Conservation (phyloP, 805 yeast species). For the Tetrapisispora pingtungensis region DNA sequence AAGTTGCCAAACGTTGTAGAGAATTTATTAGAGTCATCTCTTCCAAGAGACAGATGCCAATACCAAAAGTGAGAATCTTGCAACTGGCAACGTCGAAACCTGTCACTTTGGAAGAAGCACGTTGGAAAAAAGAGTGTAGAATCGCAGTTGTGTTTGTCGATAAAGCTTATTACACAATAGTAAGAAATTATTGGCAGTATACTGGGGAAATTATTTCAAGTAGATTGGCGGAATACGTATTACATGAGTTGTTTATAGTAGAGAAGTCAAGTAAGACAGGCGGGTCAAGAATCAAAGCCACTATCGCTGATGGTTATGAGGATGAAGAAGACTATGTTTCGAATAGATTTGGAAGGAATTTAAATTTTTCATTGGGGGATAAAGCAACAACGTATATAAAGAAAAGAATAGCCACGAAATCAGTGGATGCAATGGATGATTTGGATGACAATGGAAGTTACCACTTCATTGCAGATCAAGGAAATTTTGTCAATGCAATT, state of each 20-base stretch:
- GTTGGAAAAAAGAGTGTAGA: constrained; percentile 52
- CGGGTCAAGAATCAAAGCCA: constrained; percentile 2
- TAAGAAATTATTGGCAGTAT: constrained; percentile 93
- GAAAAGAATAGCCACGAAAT: constrained; percentile 62
- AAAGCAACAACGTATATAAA: constrained; percentile 69
- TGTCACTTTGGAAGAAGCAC: constrained; percentile 44
- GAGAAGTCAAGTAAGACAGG: constrained; percentile 21
- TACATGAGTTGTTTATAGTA: constrained; percentile 44
- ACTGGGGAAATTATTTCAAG: constrained; percentile 95
- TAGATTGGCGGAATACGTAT: constrained; percentile 74
- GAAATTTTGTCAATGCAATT: background rate
- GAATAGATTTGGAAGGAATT: constrained; percentile 81
- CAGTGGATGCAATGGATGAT: constrained; percentile 33
- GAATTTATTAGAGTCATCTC: constrained; percentile 50
- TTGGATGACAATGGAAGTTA: constrained; percentile 15
- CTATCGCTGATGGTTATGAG: background rate
- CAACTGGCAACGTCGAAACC: constrained; percentile 70
- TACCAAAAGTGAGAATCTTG: constrained; percentile 44
- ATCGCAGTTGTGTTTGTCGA: constrained; percentile 78
- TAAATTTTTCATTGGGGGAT: constrained; percentile 64
- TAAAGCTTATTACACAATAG: constrained; percentile 43
- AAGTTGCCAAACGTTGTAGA: constrained; percentile 76
- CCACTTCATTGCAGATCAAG: constrained; percentile 3
- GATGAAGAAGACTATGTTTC: constrained; percentile 65
- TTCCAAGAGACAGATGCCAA: constrained; percentile 16